These are phyloP conservation scores for Venturia oleaginea DNA, from an alignment of 2,329 filamentous ascomycete species.

Conservation along the genomic window DNA sequence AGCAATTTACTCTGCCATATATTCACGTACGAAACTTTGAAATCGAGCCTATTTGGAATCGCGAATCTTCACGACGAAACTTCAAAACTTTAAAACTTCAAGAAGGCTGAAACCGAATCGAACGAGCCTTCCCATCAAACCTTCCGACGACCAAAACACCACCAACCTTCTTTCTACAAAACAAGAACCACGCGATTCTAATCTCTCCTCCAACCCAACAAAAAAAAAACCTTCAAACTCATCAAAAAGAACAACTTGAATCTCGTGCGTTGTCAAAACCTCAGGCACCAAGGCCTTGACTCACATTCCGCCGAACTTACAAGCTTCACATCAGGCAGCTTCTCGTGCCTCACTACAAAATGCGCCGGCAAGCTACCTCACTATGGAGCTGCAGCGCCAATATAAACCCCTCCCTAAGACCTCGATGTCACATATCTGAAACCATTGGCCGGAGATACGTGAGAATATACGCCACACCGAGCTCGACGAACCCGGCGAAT, in stretches of 20 bases:
- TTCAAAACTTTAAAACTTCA: no score
- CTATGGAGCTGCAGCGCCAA: conserved; percentile 5
- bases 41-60: no score
- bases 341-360: neutral
- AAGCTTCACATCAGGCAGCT: neutral
- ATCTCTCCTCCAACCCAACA: neutral
- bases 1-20: no score
- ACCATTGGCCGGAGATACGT: conserved; percentile 4
- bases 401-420: neutral
- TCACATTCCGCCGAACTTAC: neutral
- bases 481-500: conserved; percentile 1
- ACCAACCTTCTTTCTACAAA: no score
- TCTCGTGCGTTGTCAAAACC: neutral
- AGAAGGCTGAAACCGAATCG: neutral
- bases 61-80: no score
- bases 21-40: no score
- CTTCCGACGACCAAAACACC: neutral
- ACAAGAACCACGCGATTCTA: no score
- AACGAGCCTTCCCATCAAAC: neutral
- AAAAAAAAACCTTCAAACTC: neutral
- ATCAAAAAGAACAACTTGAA: neutral
- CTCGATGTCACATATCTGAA: neutral
- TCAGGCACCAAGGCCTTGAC: neutral
- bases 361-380: conserved; percentile 12
- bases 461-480: conserved; percentile 12